Evolutionary conservation across 169 alveolate genomes (phyloP).

Genomic region (Cystoisospora suis): DNA sequence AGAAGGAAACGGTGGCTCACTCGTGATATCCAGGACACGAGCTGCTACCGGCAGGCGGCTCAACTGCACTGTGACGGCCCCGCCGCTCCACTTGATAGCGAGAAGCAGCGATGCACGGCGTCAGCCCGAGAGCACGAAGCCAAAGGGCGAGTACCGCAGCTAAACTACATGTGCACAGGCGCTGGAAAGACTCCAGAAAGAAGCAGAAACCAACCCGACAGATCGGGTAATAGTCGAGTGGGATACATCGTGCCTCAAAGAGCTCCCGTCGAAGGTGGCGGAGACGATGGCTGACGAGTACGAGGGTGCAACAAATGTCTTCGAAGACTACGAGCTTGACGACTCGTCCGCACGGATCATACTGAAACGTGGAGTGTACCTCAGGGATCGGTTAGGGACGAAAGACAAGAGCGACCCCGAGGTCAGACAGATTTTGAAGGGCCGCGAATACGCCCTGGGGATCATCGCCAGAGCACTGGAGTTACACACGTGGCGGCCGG

Average conservation of each 20-base stretch:
- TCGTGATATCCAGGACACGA: too few species aligned
- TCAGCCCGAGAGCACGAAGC: too few species aligned
- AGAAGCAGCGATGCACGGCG: too few species aligned
- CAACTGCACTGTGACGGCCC: too few species aligned
- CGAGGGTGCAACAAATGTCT: neutral
- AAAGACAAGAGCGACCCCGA: conserved; percentile 34
- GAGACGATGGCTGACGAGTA: neutral
- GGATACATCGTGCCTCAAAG: conserved; percentile 15
- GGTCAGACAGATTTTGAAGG: conserved; percentile 21
- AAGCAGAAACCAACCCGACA: conserved; percentile 12
- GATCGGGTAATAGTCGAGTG: conserved; percentile 29
- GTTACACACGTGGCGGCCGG: neutral
- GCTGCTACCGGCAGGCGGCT: too few species aligned
- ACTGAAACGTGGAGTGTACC: conserved; percentile 13
- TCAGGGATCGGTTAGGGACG: neutral
- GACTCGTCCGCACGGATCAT: conserved; percentile 22
- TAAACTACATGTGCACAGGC: conserved; percentile 8
- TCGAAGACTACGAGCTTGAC: conserved; percentile 23
- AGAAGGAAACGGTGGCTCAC: too few species aligned
- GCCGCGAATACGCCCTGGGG: conserved; percentile 15
- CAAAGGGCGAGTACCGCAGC: too few species aligned
- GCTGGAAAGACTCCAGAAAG: neutral
- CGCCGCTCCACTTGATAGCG: too few species aligned
- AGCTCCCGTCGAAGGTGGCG: neutral
- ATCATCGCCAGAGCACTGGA: conserved; percentile 18